Conservation (phyloP, 257 asterid genomes). For the Penstemon barbatus region DNA sequence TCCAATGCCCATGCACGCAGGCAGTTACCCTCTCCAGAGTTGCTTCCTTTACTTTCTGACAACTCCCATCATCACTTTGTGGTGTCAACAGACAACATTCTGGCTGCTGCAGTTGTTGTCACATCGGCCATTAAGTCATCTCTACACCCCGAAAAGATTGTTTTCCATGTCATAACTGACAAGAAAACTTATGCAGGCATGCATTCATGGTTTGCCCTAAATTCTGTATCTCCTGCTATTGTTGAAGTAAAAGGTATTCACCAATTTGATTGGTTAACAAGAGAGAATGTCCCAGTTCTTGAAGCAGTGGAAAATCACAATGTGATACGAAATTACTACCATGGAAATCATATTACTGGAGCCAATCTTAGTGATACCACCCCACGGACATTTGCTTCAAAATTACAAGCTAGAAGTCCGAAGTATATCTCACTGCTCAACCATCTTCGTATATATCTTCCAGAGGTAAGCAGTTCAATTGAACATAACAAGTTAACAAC, state of each 20-base stretch:
- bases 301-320: constrained; percentile 91
- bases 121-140: constrained; percentile 77
- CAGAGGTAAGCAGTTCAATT: constrained; percentile 68
- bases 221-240: constrained; percentile 80
- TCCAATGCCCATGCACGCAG: constrained; percentile 96
- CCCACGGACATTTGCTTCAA: constrained; percentile 88
- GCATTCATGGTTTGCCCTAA: constrained; percentile 98
- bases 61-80: constrained; percentile 84
- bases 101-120: constrained; percentile 96
- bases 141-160: constrained; percentile 65
- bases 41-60: constrained; percentile 89
- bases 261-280: constrained; percentile 96
- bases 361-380: constrained; percentile 83
- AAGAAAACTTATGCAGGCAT: constrained; percentile 99
- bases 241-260: constrained; percentile 97
- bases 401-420: constrained; percentile 93
- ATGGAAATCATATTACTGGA: constrained; percentile 90
- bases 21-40: constrained; percentile 95
- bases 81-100: constrained; percentile 86
- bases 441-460: constrained; percentile 95
- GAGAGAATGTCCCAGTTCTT: constrained; percentile 96
- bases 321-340: constrained; percentile 85
- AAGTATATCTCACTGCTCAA: constrained; percentile 93
- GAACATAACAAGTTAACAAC: background rate
- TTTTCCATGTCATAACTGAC: constrained; percentile 98